Evolutionary conservation across 139 green algal genomes (phyloP), one percentile per base, ranked within the genome.

Genomic region (Klebsormidium nitens): DNA sequence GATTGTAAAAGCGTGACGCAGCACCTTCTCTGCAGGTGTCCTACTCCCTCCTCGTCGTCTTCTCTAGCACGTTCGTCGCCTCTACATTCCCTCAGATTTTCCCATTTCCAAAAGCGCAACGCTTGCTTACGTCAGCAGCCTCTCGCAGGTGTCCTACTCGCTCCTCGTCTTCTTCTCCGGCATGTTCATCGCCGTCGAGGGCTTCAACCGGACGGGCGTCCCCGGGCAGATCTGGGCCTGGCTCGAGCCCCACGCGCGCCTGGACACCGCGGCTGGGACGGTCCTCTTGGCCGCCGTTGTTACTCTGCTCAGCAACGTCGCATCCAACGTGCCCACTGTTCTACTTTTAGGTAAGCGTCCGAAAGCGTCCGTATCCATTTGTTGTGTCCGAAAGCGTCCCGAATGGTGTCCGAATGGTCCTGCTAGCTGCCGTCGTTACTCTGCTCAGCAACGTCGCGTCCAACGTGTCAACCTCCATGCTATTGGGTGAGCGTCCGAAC

Each of bases 261-360:
- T 66, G 6, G 14, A 66, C 59, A 48, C 5, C 31, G 28, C 59
- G 28, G 14, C 23, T 19, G 59, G 59, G 19, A 50, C 37, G 26
- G 59, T 28, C 14, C 23, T 66, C 5, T 28, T 66, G 59, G 6
- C 8, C n/a, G 37, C n/a, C 28, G 59, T 66, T 29, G 59, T 66
- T 29, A 56, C 31, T 56, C 26, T 66, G 5, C 59, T 66, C 59
- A 57, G 23, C 19, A 66, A 66, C 31, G 59, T 66, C 11, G 59
- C 59, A 11, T 66, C 59, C 59, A 66, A 66, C 17, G 59, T 66
- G 8, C 59, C 59, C 19, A 66, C 59, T n/a, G n/a, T n/a, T n/a
- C n/a, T n/a, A n/a, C n/a, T n/a, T n/a, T n/a, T n/a, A n/a, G n/a
- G n/a, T n/a, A n/a, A n/a, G n/a, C n/a, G n/a, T n/a, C n/a, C n/a